Conservation (phyloP, 2,329 filamentous ascomycete genomes). For the Cladosporium oxysporum region DNA sequence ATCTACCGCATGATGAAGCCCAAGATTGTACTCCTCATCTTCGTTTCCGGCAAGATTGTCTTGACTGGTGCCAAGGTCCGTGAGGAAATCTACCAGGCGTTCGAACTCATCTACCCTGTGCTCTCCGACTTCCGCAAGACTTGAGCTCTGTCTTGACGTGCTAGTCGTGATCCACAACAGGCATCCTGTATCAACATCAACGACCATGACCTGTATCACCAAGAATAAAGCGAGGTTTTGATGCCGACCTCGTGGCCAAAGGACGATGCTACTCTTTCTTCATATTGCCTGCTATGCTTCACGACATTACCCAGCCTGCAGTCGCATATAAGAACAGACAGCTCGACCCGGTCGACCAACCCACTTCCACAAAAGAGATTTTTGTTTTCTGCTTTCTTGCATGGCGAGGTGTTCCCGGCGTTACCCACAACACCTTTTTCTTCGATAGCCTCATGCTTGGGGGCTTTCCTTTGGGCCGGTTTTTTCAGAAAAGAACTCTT, state of each 20-base stretch:
- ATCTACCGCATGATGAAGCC: conserved; percentile 99
- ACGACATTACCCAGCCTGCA: conserved; percentile 16
- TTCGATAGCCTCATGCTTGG: conserved; percentile 25
- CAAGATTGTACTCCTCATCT: conserved; percentile 96
- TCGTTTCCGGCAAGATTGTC: conserved; percentile 97
- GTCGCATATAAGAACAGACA: neutral
- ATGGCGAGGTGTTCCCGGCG: conserved; percentile 36
- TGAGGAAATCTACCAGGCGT: conserved; percentile 96
- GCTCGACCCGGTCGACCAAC: conserved; percentile 16
- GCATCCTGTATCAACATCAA: conserved; percentile 24
- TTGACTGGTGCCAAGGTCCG: conserved; percentile 96
- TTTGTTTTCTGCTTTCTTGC: conserved; percentile 27
- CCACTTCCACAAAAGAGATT: conserved; percentile 10
- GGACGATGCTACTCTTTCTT: neutral
- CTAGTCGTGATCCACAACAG: conserved; percentile 16
- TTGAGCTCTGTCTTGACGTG: conserved; percentile 22
- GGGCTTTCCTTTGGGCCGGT: conserved; percentile 22
- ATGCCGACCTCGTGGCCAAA: conserved; percentile 31
- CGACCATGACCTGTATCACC: conserved; percentile 34
- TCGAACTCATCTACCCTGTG: conserved; percentile 97
- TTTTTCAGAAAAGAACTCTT: conserved; percentile 9
- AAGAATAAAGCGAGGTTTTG: conserved; percentile 27
- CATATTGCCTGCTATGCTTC: conserved; percentile 6
- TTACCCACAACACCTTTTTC: conserved; percentile 14
- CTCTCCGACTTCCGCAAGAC: conserved; percentile 58